phyloP scores from a whole-genome alignment of 306 rosid genomes.

The Prunus mira region DNA sequence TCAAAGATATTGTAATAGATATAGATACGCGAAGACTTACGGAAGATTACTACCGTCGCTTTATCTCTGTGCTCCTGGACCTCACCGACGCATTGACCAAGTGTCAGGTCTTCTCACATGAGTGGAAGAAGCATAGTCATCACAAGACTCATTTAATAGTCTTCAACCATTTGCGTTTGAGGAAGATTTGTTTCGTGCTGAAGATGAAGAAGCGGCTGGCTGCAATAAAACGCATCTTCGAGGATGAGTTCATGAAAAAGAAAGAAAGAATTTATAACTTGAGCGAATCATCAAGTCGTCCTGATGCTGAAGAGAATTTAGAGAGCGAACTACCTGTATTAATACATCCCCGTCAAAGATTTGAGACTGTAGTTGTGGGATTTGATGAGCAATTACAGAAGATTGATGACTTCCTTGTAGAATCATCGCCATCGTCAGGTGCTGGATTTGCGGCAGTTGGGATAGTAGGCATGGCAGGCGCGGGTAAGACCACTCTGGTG shows the following conservation, averaged over 20 bases:
- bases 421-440: background rate
- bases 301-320: too few species aligned
- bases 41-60: background rate
- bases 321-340: too few species aligned
- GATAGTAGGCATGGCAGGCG: constrained; percentile 14
- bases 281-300: background rate
- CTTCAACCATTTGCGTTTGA: background rate
- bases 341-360: too few species aligned
- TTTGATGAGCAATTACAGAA: background rate
- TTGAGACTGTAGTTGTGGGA: background rate
- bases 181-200: background rate
- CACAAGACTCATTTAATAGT: background rate
- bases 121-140: background rate
- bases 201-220: background rate
- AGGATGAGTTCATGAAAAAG: too few species aligned
- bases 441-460: constrained; percentile 4
- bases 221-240: too few species aligned
- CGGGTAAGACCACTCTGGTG: constrained; percentile 12
- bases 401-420: background rate
- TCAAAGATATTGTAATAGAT: background rate
- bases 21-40: background rate
- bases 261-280: too few species aligned
- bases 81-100: constrained; percentile 16
- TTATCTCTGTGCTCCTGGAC: background rate
- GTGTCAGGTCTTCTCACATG: background rate